Evolutionary conservation across 768 basidiomycete genomes (phyloP).

Genomic region (Hypholoma sublateritium): DNA sequence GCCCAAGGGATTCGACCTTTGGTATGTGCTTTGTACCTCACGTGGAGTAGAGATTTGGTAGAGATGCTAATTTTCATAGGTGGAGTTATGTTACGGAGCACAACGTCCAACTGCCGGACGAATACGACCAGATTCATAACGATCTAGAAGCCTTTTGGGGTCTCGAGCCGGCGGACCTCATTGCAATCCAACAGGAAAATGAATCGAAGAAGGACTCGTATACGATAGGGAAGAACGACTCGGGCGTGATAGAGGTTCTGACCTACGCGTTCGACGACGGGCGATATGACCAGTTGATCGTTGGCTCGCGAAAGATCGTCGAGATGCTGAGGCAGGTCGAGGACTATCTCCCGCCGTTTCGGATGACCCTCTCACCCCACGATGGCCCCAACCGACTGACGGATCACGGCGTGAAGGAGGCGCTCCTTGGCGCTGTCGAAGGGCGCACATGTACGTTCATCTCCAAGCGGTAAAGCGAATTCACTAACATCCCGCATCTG

Average conservation of each 20-base stretch:
- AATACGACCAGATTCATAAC: constrained; percentile 72
- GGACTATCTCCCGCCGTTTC: constrained; percentile 42
- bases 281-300: constrained; percentile 34
- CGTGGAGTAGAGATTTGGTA: not conserved
- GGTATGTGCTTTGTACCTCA: constrained; percentile 46
- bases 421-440: constrained; percentile 28
- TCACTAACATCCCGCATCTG: not conserved
- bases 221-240: constrained; percentile 38
- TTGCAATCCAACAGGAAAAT: constrained; percentile 33
- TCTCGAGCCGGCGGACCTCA: constrained; percentile 44
- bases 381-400: constrained; percentile 41
- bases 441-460: constrained; percentile 24
- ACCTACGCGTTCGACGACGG: constrained; percentile 36
- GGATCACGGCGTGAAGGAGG: constrained; percentile 31
- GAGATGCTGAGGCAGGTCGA: constrained; percentile 38
- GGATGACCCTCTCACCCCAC: constrained; percentile 44
- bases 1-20: constrained; percentile 84
- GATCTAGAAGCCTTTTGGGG: constrained; percentile 88
- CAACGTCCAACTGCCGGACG: constrained; percentile 78
- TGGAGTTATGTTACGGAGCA: constrained; percentile 64
- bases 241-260: constrained; percentile 26
- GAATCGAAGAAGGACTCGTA: constrained; percentile 40
- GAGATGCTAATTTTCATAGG: constrained; percentile 25
- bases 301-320: constrained; percentile 28
- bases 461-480: not conserved